phyloP scores from a whole-genome alignment of 2,329 filamentous ascomycete species.

The Verticillium zaregamsianum region DNA sequence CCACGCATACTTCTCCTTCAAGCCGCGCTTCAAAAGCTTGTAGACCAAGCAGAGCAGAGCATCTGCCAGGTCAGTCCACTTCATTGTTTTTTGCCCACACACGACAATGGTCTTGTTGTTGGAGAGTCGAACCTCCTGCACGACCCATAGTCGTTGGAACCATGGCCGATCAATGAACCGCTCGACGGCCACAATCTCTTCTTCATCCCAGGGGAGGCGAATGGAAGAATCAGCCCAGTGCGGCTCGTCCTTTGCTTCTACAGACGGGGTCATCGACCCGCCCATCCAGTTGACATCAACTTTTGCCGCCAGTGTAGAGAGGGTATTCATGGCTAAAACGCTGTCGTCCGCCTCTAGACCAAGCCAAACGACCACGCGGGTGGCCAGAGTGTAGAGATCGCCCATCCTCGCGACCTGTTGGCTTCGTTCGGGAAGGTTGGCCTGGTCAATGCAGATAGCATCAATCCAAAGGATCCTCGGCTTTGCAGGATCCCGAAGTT shows the following conservation, averaged over 20 bases:
- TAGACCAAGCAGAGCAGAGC: no score
- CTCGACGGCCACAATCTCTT: background rate
- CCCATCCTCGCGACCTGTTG: slow-evolving; percentile 11
- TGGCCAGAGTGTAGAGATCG: slow-evolving; percentile 17
- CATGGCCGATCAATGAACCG: slow-evolving; percentile 13
- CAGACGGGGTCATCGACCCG: no score
- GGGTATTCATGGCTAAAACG: background rate
- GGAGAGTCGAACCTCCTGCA: slow-evolving; percentile 10
- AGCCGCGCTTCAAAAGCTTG: no score
- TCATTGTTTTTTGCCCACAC: no score
- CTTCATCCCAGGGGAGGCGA: no score
- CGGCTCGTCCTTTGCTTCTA: no score
- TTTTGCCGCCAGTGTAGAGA: no score
- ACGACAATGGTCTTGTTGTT: no score
- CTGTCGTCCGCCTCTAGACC: slow-evolving; percentile 9
- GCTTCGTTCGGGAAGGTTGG: slow-evolving; percentile 9
- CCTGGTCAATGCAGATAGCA: slow-evolving; percentile 17
- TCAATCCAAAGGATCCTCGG: slow-evolving; percentile 14
- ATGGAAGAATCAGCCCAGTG: no score
- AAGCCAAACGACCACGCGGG: slow-evolving; percentile 21
- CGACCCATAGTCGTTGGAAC: slow-evolving; percentile 17
- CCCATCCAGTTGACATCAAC: no score
- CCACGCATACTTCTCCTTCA: no score
- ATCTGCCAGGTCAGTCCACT: no score
- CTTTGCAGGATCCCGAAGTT: background rate